phyloP scores from a whole-genome alignment of 306 rosid species.

The Benincasa hispida region DNA sequence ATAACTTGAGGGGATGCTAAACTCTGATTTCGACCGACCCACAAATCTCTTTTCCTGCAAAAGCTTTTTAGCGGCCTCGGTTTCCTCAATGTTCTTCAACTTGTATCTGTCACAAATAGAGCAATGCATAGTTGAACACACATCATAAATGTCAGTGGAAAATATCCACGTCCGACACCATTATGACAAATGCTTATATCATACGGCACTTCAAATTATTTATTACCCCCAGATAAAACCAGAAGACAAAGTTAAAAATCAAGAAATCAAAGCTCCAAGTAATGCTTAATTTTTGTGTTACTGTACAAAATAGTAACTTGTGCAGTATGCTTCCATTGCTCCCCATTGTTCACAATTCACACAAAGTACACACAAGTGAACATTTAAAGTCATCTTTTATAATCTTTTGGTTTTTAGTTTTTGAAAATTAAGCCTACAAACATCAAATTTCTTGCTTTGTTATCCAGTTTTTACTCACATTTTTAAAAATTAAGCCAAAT shows the following conservation, averaged over 20 bases:
- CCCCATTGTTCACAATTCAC: neutral
- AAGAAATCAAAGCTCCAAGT: neutral
- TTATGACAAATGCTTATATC: neutral
- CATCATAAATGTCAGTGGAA: neutral
- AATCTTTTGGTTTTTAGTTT: no score
- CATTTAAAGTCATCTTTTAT: no score
- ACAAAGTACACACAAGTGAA: neutral
- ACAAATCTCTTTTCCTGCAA: slow-evolving; percentile 87
- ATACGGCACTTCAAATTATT: neutral
- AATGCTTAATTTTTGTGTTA: neutral
- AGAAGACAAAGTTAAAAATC: neutral
- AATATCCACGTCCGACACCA: neutral
- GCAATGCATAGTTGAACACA: neutral
- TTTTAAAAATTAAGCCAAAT: no score
- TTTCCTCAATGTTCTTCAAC: slow-evolving; percentile 87
- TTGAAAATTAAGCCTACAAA: no score
- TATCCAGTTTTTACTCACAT: no score
- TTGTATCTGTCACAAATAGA: slow-evolving; percentile 49
- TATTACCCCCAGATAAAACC: neutral
- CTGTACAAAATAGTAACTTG: neutral
- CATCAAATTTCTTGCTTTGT: no score
- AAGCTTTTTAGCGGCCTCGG: slow-evolving; percentile 93
- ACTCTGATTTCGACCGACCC: slow-evolving; percentile 69
- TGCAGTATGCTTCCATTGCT: neutral
- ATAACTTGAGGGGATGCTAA: slow-evolving; percentile 81